These are phyloP conservation scores for Fusarium palustre DNA, from an alignment of 2,329 filamentous ascomycete species.

Conservation along the genomic window DNA sequence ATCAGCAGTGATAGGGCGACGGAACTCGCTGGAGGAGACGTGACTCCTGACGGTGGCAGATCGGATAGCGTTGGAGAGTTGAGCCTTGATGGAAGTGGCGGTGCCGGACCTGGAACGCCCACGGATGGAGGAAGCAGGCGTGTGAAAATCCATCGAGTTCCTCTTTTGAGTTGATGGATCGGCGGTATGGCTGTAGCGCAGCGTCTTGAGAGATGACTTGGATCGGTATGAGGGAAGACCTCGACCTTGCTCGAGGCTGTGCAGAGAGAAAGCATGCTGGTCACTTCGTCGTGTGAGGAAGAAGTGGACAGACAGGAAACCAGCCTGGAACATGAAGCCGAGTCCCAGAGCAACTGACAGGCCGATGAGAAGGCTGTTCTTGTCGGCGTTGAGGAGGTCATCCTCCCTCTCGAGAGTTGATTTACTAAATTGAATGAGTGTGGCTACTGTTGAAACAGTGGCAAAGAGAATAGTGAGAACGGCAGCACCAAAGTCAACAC, in stretches of 20 bases:
- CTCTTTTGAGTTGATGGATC: constrained; percentile 50
- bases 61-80: constrained; percentile 60
- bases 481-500: constrained; percentile 45
- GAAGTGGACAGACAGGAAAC: constrained; percentile 61
- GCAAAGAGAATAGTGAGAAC: constrained; percentile 59
- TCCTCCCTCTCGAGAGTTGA: constrained; percentile 30
- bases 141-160: constrained; percentile 53
- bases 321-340: constrained; percentile 60
- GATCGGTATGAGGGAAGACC: constrained; percentile 43
- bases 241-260: constrained; percentile 42
- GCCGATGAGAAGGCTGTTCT: constrained; percentile 56
- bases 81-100: constrained; percentile 51
- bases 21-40: constrained; percentile 60
- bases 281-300: constrained; percentile 51
- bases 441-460: constrained; percentile 58
- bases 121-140: constrained; percentile 58
- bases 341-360: constrained; percentile 59
- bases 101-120: constrained; percentile 44
- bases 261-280: constrained; percentile 36
- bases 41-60: constrained; percentile 69
- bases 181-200: constrained; percentile 63
- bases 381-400: constrained; percentile 24
- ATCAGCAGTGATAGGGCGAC: constrained; percentile 62
- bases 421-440: constrained; percentile 55
- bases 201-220: constrained; percentile 58